These are phyloP conservation scores for Marchantia paleacea DNA, from an alignment of 225 moss, liverwort and hornwort species.

Conservation along the genomic window DNA sequence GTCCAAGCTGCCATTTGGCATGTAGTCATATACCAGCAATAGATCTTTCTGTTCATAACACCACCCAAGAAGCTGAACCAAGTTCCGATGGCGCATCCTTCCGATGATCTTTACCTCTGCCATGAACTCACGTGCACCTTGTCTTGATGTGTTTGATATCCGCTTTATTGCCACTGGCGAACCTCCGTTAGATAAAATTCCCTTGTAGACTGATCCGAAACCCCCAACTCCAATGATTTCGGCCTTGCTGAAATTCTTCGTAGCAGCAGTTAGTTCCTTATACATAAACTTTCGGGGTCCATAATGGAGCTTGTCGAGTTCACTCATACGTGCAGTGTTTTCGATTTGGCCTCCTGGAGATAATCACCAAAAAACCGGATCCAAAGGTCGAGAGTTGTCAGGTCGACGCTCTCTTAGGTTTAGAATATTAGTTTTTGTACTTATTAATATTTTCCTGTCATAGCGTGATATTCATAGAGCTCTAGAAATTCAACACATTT, in stretches of 20 bases:
- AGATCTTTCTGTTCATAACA: neutral
- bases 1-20: neutral
- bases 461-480: no score
- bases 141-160: neutral
- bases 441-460: no score
- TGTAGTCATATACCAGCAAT: neutral
- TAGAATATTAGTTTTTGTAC: no score
- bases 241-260: neutral
- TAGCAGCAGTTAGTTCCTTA: neutral
- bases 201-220: neutral
- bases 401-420: no score
- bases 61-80: neutral
- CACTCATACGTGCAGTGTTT: no score
- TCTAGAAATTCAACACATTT: no score
- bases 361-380: no score
- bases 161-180: neutral
- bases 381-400: no score
- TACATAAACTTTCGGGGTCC: neutral
- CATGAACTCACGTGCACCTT: neutral
- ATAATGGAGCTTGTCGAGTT: no score
- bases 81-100: neutral
- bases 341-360: no score
- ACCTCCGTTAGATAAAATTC: neutral
- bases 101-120: neutral
- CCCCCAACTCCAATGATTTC: neutral